phyloP scores from a whole-genome alignment of 768 basidiomycete species.

The Crepidotus variabilis region DNA sequence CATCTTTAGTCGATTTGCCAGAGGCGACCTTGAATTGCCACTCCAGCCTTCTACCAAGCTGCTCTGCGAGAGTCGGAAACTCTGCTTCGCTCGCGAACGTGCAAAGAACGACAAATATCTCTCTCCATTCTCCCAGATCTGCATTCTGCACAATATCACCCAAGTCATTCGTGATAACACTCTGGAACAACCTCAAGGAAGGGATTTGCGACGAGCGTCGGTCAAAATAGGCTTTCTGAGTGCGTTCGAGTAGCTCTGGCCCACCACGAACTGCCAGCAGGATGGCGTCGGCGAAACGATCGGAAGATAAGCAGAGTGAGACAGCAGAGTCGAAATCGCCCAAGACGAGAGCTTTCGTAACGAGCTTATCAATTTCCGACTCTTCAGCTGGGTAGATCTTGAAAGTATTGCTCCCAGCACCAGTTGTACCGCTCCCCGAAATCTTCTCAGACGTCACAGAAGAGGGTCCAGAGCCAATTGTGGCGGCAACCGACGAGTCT shows the following conservation, averaged over 20 bases:
- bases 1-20: slow-evolving; percentile 40
- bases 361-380: slow-evolving; percentile 79
- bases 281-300: slow-evolving; percentile 92
- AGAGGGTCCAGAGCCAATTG: slow-evolving; percentile 86
- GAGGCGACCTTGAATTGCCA: slow-evolving; percentile 64
- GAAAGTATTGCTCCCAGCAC: slow-evolving; percentile 75
- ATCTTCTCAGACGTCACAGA: slow-evolving; percentile 65
- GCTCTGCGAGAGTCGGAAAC: slow-evolving; percentile 84
- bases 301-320: slow-evolving; percentile 81
- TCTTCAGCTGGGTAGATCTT: slow-evolving; percentile 87
- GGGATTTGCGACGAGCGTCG: slow-evolving; percentile 70
- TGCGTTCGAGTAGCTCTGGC: slow-evolving; percentile 77
- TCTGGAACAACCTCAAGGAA: slow-evolving; percentile 92
- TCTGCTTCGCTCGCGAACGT: slow-evolving; percentile 87
- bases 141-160: slow-evolving; percentile 95
- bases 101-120: slow-evolving; percentile 94
- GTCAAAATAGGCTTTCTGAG: slow-evolving; percentile 93
- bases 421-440: not conserved
- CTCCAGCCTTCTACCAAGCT: slow-evolving; percentile 88
- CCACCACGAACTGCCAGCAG: slow-evolving; percentile 91
- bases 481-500: slow-evolving; percentile 93
- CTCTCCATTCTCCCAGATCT: slow-evolving; percentile 91
- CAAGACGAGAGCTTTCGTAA: slow-evolving; percentile 90
- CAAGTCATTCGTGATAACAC: slow-evolving; percentile 89
- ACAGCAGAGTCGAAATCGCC: slow-evolving; percentile 97